Conservation (phyloP, 306 rosid genomes). For the Acacia confusa region DNA sequence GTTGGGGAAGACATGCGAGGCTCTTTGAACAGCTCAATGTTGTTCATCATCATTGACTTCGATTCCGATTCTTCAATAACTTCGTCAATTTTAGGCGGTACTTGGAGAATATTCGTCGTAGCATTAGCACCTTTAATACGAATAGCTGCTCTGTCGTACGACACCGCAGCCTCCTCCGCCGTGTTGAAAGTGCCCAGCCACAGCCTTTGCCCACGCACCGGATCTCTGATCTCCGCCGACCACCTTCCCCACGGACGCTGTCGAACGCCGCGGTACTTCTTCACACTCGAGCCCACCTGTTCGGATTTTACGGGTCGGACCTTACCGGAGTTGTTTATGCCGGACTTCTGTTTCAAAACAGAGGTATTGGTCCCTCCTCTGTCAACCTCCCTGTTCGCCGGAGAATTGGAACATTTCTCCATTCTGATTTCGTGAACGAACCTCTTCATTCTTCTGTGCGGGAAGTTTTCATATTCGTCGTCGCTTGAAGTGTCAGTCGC, state of each 20-base stretch:
- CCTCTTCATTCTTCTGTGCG: constrained; percentile 19
- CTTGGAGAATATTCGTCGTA: constrained; percentile 39
- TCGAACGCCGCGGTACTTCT: constrained; percentile 53
- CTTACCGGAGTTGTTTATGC: neutral
- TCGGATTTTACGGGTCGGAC: neutral
- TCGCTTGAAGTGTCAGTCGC: constrained; percentile 73
- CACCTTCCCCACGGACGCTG: constrained; percentile 60
- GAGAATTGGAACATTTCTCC: constrained; percentile 2
- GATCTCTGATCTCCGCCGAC: constrained; percentile 74
- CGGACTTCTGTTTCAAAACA: neutral
- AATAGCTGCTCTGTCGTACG: constrained; percentile 55
- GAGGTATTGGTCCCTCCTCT: neutral
- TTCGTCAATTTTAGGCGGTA: neutral
- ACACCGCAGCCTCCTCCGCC: constrained; percentile 62
- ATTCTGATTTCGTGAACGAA: constrained; percentile 53
- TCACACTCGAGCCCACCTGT: neutral
- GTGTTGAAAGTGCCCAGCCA: constrained; percentile 71
- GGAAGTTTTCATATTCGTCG: constrained; percentile 34
- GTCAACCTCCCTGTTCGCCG: neutral
- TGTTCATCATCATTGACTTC: too few relatives aligned
- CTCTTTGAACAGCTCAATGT: neutral
- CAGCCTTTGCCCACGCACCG: constrained; percentile 32
- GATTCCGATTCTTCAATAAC: neutral
- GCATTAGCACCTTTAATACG: constrained; percentile 48
- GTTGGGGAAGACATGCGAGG: neutral